Conservation (phyloP, 2,329 filamentous ascomycete genomes). For the Eurotiales sp. region DNA sequence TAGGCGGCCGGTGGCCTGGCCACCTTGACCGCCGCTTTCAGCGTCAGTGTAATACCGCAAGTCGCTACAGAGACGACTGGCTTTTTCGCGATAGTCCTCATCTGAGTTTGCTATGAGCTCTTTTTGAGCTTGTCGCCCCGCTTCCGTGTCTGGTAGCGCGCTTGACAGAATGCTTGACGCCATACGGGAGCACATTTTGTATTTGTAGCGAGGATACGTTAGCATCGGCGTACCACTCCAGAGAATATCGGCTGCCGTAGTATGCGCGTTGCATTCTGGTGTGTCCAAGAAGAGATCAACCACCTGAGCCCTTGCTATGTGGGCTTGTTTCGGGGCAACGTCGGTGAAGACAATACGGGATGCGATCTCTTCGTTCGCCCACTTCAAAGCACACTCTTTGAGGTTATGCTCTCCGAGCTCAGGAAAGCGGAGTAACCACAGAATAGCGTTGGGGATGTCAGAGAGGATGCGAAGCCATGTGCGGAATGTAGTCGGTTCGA, state of each 20-base stretch:
- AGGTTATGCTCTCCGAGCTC: conserved; percentile 88
- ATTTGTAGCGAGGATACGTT: conserved; percentile 84
- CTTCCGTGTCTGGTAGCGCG: conserved; percentile 68
- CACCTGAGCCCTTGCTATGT: conserved; percentile 86
- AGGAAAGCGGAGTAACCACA: conserved; percentile 96
- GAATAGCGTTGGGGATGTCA: conserved; percentile 76
- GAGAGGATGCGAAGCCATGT: conserved; percentile 91
- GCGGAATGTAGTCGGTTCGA: conserved; percentile 93
- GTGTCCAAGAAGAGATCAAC: conserved; percentile 96
- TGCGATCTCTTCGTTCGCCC: conserved; percentile 83
- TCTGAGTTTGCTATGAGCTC: conserved; percentile 79
- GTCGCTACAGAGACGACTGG: conserved; percentile 62
- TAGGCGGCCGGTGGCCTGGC: conserved; percentile 59
- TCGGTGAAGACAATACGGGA: conserved; percentile 90
- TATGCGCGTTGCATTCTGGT: conserved; percentile 96
- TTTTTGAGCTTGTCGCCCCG: conserved; percentile 63
- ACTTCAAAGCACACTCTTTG: conserved; percentile 70
- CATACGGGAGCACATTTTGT: conserved; percentile 99
- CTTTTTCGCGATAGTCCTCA: conserved; percentile 76
- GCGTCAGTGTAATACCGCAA: conserved; percentile 52
- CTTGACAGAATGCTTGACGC: conserved; percentile 90
- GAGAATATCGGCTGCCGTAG: conserved; percentile 90
- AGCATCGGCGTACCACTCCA: conserved; percentile 95
- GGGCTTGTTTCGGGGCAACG: conserved; percentile 88
- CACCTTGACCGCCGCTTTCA: conserved; percentile 28